A percentile compares a stretch with the other conserved stretches of the same genome.
Conservation (phyloP, 306 rosid genomes). For the Dryas octopetala region DNA sequence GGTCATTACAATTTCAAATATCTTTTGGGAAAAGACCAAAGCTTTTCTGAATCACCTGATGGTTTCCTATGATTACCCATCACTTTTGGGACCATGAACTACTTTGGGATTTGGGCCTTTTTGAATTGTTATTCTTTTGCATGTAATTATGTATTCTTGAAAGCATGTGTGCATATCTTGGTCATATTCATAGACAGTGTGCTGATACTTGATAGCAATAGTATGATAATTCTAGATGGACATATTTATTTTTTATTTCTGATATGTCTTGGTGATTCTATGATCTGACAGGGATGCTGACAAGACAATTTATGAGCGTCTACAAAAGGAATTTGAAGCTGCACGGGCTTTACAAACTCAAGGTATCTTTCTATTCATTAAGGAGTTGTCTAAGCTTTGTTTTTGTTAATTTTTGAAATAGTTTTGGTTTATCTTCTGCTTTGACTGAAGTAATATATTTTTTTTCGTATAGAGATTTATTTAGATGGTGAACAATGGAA, state of each 20-base stretch:
- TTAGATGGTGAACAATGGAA: slow-evolving; percentile 87
- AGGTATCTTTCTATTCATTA: slow-evolving; percentile 48
- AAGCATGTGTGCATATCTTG: background rate
- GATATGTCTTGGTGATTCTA: slow-evolving; percentile 1
- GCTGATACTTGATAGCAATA: background rate
- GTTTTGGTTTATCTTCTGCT: slow-evolving; percentile 9
- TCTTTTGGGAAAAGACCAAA: background rate
- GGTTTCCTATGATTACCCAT: background rate
- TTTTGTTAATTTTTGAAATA: slow-evolving; percentile 8
- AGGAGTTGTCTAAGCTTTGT: background rate
- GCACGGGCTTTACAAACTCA: slow-evolving; percentile 82
- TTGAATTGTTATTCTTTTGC: background rate
- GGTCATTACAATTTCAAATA: background rate
- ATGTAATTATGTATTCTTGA: background rate
- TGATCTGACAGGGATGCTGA: slow-evolving; percentile 77
- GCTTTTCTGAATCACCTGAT: background rate
- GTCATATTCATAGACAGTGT: background rate
- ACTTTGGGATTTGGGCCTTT: background rate
- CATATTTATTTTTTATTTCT: background rate
- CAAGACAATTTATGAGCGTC: slow-evolving; percentile 73
- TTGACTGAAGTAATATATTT: slow-evolving; percentile 7
- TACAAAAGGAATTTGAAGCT: slow-evolving; percentile 81
- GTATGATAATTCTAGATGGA: background rate
- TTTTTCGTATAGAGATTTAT: slow-evolving; percentile 46
- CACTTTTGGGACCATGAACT: background rate